A percentile compares a stretch with the other conserved stretches of the same genome.
phyloP scores from a whole-genome alignment of 139 green algal genomes.

The Chlorella sp. region DNA sequence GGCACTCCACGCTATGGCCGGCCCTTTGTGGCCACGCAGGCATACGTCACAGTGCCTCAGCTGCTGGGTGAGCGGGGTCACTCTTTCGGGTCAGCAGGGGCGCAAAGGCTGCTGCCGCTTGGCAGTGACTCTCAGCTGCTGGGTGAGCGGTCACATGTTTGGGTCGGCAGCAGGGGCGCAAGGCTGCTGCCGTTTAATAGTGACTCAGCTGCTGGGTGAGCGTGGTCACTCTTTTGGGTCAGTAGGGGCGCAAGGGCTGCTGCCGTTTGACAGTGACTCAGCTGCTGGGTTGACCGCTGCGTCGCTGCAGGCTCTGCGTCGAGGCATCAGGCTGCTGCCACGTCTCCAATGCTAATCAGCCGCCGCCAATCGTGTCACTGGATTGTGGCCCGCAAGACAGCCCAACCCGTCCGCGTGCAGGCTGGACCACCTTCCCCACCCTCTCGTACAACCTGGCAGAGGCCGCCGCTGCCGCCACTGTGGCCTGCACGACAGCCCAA shows the following conservation, averaged over 20 bases:
- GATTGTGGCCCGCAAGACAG: no score
- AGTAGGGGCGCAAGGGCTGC: background rate
- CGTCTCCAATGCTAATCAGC: no score
- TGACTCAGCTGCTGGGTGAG: slow-evolving; percentile 3
- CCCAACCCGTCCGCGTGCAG: background rate
- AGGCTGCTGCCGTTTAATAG: no score
- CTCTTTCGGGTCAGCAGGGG: background rate
- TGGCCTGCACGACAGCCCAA: background rate
- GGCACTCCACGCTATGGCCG: background rate
- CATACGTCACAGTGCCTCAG: slow-evolving; percentile 1
- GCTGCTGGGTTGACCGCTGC: no score
- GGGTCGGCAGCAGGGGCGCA: no score
- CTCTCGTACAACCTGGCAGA: background rate
- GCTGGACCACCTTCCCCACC: background rate
- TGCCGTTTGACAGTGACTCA: background rate
- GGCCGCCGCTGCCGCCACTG: background rate
- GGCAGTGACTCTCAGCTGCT: background rate
- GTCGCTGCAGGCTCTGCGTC: no score
- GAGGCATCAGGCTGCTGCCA: no score
- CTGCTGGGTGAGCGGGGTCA: slow-evolving; percentile 3
- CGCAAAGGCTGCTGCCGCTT: background rate
- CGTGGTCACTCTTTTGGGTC: background rate
- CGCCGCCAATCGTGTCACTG: no score
- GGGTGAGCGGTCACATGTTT: no score
- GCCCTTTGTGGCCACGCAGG: slow-evolving; percentile 6